Evolutionary conservation across 2,329 filamentous ascomycete genomes (phyloP).

Genomic region (Xylariales sp.): DNA sequence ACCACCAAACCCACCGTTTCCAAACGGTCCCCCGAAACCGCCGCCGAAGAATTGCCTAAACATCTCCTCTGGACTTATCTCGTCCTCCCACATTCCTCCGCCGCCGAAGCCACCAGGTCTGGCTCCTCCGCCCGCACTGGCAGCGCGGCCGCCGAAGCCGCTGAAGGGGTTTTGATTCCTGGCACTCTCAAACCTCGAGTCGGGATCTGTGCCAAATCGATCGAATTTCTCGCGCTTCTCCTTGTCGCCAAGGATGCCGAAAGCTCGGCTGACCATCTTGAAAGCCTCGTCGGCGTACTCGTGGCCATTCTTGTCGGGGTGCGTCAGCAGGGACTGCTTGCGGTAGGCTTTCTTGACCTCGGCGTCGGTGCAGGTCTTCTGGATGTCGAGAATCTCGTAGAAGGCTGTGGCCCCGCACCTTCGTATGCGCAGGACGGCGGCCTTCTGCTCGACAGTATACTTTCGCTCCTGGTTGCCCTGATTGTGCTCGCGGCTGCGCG

Average conservation of each 20-base stretch:
- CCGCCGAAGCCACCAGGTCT: conserved; percentile 43
- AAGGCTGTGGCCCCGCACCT: conserved; percentile 82
- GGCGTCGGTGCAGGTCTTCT: conserved; percentile 63
- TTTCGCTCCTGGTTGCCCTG: conserved; percentile 72
- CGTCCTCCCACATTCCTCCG: conserved; percentile 73
- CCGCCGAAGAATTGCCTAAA: conserved; percentile 96
- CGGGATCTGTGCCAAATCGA: conserved; percentile 85
- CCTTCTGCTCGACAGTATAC: conserved; percentile 86
- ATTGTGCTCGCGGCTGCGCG: conserved; percentile 61
- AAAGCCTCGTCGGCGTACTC: conserved; percentile 95
- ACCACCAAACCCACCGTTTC: conserved; percentile 31
- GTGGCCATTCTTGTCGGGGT: conserved; percentile 98
- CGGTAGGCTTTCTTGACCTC: conserved; percentile 98
- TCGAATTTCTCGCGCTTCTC: conserved; percentile 92
- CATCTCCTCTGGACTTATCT: conserved; percentile 94
- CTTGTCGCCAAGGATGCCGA: conserved; percentile 86
- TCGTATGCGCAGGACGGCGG: conserved; percentile 84
- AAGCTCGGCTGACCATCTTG: conserved; percentile 94
- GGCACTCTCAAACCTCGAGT: conserved; percentile 72
- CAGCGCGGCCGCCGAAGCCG: conserved; percentile 31
- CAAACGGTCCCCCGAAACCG: conserved; percentile 61
- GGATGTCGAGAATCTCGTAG: conserved; percentile 84
- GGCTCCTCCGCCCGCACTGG: conserved; percentile 31
- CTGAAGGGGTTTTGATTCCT: conserved; percentile 61
- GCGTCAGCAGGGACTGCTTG: conserved; percentile 88